Conservation (phyloP, 78 protist species). For the Dictyostelium citrinum region DNA sequence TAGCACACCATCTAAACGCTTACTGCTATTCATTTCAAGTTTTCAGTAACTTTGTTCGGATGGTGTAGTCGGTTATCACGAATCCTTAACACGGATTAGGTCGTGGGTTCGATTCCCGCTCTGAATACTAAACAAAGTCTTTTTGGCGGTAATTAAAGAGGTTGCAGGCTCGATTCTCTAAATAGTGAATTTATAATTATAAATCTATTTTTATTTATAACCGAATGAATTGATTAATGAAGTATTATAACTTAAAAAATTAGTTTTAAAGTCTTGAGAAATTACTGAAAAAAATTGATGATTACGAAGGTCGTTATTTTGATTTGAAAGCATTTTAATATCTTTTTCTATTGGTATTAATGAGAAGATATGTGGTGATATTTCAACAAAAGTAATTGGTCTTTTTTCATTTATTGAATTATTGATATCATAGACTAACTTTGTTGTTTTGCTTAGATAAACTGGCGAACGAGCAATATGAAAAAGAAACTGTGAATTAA, state of each 20-base stretch:
- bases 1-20: too few species aligned
- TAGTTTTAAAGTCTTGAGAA: neutral
- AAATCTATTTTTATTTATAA: neutral
- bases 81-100: conserved; percentile 53
- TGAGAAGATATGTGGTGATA: neutral
- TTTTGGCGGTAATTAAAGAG: too few species aligned
- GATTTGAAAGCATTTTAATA: neutral
- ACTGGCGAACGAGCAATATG: neutral
- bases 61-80: conserved; percentile 52
- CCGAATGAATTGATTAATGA: neutral
- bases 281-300: neutral
- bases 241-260: neutral
- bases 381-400: neutral
- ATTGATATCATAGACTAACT: neutral
- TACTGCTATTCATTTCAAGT: too few species aligned
- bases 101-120: conserved; percentile 55
- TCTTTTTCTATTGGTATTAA: neutral
- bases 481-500: neutral
- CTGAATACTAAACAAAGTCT: neutral
- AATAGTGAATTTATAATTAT: too few species aligned
- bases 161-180: too few species aligned
- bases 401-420: neutral
- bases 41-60: too few species aligned
- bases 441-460: neutral
- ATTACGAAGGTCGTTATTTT: neutral